Percentiles rank a stretch among this genome's conserved stretches.
Conservation (phyloP, 1,284 basidiomycete genomes). For the Cutaneotrichosporon dermatis region DNA sequence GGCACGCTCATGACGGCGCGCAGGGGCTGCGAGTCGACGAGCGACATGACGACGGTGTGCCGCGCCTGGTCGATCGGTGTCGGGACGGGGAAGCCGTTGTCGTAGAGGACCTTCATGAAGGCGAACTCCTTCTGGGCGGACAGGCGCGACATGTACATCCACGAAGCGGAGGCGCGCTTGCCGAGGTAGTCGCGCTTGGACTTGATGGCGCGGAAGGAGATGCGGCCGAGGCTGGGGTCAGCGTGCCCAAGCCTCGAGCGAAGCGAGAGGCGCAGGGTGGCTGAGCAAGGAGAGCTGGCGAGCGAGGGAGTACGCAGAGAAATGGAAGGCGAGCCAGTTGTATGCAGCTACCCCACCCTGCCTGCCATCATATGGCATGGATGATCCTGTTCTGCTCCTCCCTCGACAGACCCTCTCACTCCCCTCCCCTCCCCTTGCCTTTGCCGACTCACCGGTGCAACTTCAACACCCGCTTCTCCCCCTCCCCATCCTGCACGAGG, state of each 20-base stretch:
- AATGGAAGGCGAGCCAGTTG: too few species aligned
- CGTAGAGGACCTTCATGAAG: constrained; percentile 97
- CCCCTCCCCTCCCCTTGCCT: too few species aligned
- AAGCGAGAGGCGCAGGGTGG: background rate
- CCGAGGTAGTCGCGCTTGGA: constrained; percentile 95
- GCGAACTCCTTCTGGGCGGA: constrained; percentile 96
- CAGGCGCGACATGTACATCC: constrained; percentile 99
- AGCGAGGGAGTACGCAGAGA: too few species aligned
- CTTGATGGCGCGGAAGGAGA: constrained; percentile 96
- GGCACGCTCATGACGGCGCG: constrained; percentile 82
- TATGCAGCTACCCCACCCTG: too few species aligned
- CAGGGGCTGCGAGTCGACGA: constrained; percentile 93
- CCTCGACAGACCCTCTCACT: too few species aligned
- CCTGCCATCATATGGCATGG: too few species aligned
- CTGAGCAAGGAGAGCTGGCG: background rate
- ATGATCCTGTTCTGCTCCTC: too few species aligned
- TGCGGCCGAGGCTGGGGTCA: constrained; percentile 71
- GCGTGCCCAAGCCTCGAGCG: background rate
- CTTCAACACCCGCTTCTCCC: constrained; percentile 83
- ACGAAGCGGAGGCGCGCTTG: constrained; percentile 90
- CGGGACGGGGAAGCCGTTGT: constrained; percentile 91
- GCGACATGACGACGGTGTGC: constrained; percentile 93
- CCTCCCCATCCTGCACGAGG: constrained; percentile 78
- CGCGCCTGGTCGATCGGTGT: constrained; percentile 88
- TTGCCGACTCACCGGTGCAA: constrained; percentile 65